Evolutionary conservation across 2,329 filamentous ascomycete genomes (phyloP).

Genomic region (Microthyrium microscopicum): DNA sequence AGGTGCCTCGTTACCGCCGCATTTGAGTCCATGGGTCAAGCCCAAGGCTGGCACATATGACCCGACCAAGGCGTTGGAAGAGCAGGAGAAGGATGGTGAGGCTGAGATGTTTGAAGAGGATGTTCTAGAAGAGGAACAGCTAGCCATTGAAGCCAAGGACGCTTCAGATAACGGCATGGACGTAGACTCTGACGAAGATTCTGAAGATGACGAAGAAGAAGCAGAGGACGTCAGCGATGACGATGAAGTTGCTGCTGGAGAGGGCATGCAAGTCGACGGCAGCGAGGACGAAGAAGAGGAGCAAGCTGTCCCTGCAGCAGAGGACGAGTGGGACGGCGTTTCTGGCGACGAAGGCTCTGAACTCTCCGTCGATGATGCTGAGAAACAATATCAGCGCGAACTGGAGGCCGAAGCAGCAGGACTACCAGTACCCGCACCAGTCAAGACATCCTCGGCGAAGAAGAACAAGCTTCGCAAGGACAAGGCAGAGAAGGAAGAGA

Average conservation of each 20-base stretch:
- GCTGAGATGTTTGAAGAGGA: slow-evolving; percentile 53
- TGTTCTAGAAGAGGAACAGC: slow-evolving; percentile 22
- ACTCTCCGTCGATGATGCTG: slow-evolving; percentile 37
- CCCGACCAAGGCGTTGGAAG: slow-evolving; percentile 67
- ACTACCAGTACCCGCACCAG: slow-evolving; percentile 22
- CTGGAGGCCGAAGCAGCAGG: slow-evolving; percentile 84
- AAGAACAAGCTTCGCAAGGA: slow-evolving; percentile 45
- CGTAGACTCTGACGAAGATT: slow-evolving; percentile 29
- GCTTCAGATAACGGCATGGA: slow-evolving; percentile 25
- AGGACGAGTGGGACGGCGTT: slow-evolving; percentile 26
- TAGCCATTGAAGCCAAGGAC: slow-evolving; percentile 16
- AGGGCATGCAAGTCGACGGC: slow-evolving; percentile 29
- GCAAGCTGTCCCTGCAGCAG: slow-evolving; percentile 27
- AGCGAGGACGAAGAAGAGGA: slow-evolving; percentile 25
- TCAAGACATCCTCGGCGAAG: slow-evolving; percentile 52
- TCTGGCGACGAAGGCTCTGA: slow-evolving; percentile 30
- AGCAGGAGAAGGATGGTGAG: slow-evolving; percentile 78
- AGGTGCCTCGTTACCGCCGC: slow-evolving; percentile 76
- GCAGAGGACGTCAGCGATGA: slow-evolving; percentile 18
- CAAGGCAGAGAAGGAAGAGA: slow-evolving; percentile 60
- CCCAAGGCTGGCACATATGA: slow-evolving; percentile 68
- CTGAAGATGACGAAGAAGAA: slow-evolving; percentile 23
- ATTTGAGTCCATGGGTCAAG: slow-evolving; percentile 93
- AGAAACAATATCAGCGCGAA: slow-evolving; percentile 66
- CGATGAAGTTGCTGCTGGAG: slow-evolving; percentile 30